Evolutionary conservation across 495 filamentous ascomycete genomes (phyloP), one percentile per base, ranked within the genome.

Genomic region (Elaphomyces granulatus): DNA sequence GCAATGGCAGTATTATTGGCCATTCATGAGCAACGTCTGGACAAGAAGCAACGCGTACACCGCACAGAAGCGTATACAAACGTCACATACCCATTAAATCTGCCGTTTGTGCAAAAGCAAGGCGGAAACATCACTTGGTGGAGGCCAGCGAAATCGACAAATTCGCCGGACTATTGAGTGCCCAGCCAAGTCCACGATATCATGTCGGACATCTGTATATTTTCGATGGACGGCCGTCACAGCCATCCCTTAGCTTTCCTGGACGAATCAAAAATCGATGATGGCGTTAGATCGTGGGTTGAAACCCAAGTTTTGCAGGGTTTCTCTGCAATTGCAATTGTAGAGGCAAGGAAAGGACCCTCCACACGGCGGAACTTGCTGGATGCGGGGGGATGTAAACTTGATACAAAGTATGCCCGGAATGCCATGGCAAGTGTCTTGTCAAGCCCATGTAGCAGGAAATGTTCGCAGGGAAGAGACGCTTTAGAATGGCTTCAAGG

Each of bases 11-110:
- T 12, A 28, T 28, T 70, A 72, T 44, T 72, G 67, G 67, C 68
- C 67, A 2, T 72, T 68, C 35, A 64, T 72, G 19, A 67, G 70
- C 38, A 72, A 72, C 47, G 64, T 70, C 12, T 72, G 66, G 67
- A 63, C n/a, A n/a, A 69, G 2, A 65, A 68, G 35, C 67, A 72
- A 38, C 12, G 12, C 12, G 6, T 28, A 28, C 23, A n/a, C n/a
- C n/a, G 23, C 23, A 28, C 23, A 6, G 12, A 12, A 28, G 23
- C 23, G 23, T 6, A 28, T 6, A 28, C 12, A 12, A 28, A 28
- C 23, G 6, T 6, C 12, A 28, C 23, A 12, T 12, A 12, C 23
- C 23, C n/a, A 28, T 28, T 28, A 12, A 12, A 28, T 6, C 12
- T 28, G 23, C 23, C 23, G 23, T 28, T 28, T 28, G 23, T 12